Base-by-base conservation (phyloP, 768 basidiomycete species). In the Daedaleopsis sinensis region DNA sequence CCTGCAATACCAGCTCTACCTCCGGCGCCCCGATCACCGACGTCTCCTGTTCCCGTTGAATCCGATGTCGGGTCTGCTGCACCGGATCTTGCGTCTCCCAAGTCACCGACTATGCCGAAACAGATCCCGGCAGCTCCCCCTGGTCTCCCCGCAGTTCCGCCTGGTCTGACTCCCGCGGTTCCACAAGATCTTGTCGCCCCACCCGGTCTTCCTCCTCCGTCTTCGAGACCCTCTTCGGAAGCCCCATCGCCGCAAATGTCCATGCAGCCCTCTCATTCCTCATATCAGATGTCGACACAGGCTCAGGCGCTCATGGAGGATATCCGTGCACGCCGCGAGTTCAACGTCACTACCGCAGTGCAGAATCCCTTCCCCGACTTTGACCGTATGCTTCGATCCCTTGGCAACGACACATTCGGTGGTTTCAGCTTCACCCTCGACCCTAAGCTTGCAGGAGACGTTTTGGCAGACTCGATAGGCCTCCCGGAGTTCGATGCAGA, bases 401-500 rank as follows among this genome's bases (percentile, higher is more conserved):
- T 94, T 46, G 83, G 81, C 9, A 85, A 80, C 46, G 89, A 89
- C 65, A 82, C 76, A 55, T 80, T 81, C 68, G 80, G 84, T 36
- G 86, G 89, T 10, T 95, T 95, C 77, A 93, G 88, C 72, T 95
- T 96, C 77, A 94, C 88, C 73, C 77, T 94, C 47, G 93, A 93
- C 72, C 89, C 90, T 27, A 91, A 87, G 66, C 77, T 93, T 27
- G 89, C 86, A 7, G 81, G 74, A 27, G 75, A 77, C 24, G 66
- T 68, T 24, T 68, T 80, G 35, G 80, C 82, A 52, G 70, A 70
- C 1, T 76, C 79, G 36, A 72, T 76, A 16, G 64, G 70, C 36
- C 73, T 82, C 13, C 68, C 76, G 7, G 83, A 88, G 48, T 81
- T 87, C 50, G 75, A 77, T 55, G 67, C 77, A 1, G 80, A 81